phyloP scores from a whole-genome alignment of 2,329 filamentous ascomycete species.

The Grosmannia clavigera region DNA sequence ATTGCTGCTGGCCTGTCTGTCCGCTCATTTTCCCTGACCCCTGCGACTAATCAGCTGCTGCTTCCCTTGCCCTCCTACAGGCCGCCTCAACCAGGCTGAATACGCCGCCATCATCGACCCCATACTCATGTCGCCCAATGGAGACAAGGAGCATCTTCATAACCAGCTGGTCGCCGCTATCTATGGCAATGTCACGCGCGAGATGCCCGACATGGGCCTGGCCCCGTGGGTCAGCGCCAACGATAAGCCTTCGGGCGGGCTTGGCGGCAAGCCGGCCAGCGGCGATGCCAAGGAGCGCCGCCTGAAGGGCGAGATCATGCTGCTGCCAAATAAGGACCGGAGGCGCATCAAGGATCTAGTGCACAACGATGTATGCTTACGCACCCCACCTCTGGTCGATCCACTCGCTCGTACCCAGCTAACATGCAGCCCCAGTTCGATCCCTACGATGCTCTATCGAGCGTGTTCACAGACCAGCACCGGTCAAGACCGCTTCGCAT shows the following conservation, averaged over 20 bases:
- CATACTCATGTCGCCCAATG: conserved; percentile 43
- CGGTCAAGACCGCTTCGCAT: conserved; percentile 30
- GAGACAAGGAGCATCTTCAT: conserved; percentile 51
- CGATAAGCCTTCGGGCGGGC: conserved; percentile 47
- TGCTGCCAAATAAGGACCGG: conserved; percentile 52
- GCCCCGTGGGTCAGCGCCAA: conserved; percentile 62
- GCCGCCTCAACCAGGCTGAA: conserved; percentile 50
- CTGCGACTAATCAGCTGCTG: neutral
- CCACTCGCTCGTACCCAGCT: conserved; percentile 13
- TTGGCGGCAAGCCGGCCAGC: conserved; percentile 48
- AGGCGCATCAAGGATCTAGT: conserved; percentile 53
- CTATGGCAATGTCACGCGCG: conserved; percentile 56
- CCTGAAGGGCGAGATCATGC: conserved; percentile 59
- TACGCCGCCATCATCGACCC: conserved; percentile 46
- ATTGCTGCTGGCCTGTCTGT: neutral
- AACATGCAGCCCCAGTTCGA: conserved; percentile 31
- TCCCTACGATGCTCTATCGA: conserved; percentile 39
- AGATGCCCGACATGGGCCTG: conserved; percentile 55
- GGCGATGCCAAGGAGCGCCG: conserved; percentile 54
- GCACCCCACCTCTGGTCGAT: neutral
- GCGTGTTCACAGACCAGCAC: conserved; percentile 38
- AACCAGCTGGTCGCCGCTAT: conserved; percentile 57
- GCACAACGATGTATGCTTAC: conserved; percentile 42
- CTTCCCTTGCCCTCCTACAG: conserved; percentile 21
- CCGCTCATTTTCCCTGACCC: neutral